These are phyloP conservation scores for Dendryphion nanum DNA, from an alignment of 2,329 filamentous ascomycete species.

Conservation along the genomic window DNA sequence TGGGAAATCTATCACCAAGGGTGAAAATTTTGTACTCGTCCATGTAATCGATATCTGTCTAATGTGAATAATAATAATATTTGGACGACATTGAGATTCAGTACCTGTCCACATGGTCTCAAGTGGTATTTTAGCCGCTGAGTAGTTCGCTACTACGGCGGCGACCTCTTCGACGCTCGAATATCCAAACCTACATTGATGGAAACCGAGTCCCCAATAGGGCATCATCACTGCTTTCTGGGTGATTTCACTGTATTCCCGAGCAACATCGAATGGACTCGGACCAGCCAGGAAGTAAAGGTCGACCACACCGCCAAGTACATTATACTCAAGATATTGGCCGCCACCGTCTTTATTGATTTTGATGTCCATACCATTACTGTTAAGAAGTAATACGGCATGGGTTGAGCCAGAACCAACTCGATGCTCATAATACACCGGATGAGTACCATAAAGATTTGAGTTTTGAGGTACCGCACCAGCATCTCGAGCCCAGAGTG, in stretches of 20 bases:
- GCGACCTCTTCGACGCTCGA: conserved; percentile 61
- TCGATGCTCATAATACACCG: conserved; percentile 71
- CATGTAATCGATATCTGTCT: conserved; percentile 67
- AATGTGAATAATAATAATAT: conserved; percentile 3
- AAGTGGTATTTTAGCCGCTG: conserved; percentile 61
- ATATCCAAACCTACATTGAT: conserved; percentile 51
- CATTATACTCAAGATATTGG: conserved; percentile 77
- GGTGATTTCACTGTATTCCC: conserved; percentile 49
- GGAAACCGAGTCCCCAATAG: conserved; percentile 53
- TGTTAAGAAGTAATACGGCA: conserved; percentile 35
- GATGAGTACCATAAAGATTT: conserved; percentile 73
- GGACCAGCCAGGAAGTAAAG: conserved; percentile 53
- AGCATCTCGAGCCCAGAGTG: conserved; percentile 68
- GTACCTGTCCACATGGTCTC: conserved; percentile 73
- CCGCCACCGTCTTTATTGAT: conserved; percentile 63
- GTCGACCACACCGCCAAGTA: conserved; percentile 73
- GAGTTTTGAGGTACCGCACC: conserved; percentile 58
- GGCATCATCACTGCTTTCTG: conserved; percentile 49
- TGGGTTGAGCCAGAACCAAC: conserved; percentile 38
- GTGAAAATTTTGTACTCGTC: conserved; percentile 59
- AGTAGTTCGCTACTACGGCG: conserved; percentile 66
- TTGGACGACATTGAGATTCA: not conserved
- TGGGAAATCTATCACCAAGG: conserved; percentile 61
- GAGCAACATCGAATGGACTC: conserved; percentile 45
- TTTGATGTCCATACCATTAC: conserved; percentile 66